Evolutionary conservation across 129 eudicot species (phyloP), one percentile per base, ranked within the genome.

Genomic region (Saussurea involucrata): DNA sequence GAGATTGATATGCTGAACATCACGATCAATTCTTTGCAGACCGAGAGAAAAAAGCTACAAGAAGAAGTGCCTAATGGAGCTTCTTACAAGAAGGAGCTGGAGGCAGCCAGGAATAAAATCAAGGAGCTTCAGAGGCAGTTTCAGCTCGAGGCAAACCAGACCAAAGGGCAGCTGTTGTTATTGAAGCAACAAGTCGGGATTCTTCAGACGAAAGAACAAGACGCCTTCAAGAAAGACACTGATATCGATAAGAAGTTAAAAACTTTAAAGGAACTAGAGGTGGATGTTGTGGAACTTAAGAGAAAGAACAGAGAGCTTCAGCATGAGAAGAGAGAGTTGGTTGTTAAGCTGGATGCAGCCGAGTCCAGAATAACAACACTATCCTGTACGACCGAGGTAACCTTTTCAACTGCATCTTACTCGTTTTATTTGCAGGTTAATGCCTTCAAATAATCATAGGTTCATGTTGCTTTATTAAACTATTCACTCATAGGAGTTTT

Each of bases 1-100:
- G 99, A 95, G 80, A 90, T 95, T 31, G 99, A 95, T 75, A 92
- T 92, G 96, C 84, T 95, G 72, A 90, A 92, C n/a, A 85, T 90
- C 21, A 90, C 96, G 17, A 87, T 95, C 68, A 95, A 67, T 68
- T 83, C 99, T 3, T 82, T 95, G 31, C 99, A 95, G 68, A 84
- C 96, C 0, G 99, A 95, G 85, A 92, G 97, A 66, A 92, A 88
- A 61, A 95, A 90, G 84, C 94, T 95, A 69, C 95, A 90, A 72
- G 97, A 95, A 63, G 97, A 95, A 80, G 78, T 88, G 13, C 75
- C 77, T 53, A 81, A 66, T 55, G 97, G 88, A 76, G 90, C 79
- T 66, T 5, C 81, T 10, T 86, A 85, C 66, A 88, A 83, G 76
- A 95, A 84, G 85, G 99, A 95, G 64, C 80, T 95, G 8, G 97